phyloP scores from a whole-genome alignment of 352 stramenopile species.

The Phytopythium ostracodes region DNA sequence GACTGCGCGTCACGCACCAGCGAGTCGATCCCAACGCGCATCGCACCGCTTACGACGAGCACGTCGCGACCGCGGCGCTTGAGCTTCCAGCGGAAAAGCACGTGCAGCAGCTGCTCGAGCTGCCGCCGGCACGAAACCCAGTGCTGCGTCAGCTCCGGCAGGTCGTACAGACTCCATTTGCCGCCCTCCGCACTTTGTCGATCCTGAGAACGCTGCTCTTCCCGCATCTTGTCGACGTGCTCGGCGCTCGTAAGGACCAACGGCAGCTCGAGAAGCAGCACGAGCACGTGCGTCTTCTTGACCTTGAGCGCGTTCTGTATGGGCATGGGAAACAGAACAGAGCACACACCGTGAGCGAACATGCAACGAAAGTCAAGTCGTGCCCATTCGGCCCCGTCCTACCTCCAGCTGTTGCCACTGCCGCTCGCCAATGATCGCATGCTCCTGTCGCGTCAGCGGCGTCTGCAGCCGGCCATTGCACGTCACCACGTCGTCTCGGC shows the following conservation, averaged over 20 bases:
- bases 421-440: conserved; percentile 51
- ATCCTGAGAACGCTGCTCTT: conserved; percentile 15
- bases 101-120: conserved; percentile 58
- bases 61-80: conserved; percentile 65
- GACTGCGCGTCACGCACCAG: conserved; percentile 45
- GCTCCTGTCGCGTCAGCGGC: conserved; percentile 44
- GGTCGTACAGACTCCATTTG: conserved; percentile 53
- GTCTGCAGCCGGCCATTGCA: conserved; percentile 57
- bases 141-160: conserved; percentile 44
- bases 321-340: not conserved
- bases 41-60: conserved; percentile 62
- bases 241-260: conserved; percentile 51
- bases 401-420: conserved; percentile 74
- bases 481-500: conserved; percentile 39
- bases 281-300: conserved; percentile 53
- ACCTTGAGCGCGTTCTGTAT: conserved; percentile 48
- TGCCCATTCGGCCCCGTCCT: not conserved
- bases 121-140: conserved; percentile 66
- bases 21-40: conserved; percentile 61
- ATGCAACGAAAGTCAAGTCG: too few relatives aligned
- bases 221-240: conserved; percentile 39
- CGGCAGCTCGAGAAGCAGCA: conserved; percentile 66
- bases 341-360: too few relatives aligned
- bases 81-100: conserved; percentile 77
- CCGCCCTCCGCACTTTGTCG: not conserved